phyloP scores from a whole-genome alignment of 345 rosid species.

The Pistacia integerrima region DNA sequence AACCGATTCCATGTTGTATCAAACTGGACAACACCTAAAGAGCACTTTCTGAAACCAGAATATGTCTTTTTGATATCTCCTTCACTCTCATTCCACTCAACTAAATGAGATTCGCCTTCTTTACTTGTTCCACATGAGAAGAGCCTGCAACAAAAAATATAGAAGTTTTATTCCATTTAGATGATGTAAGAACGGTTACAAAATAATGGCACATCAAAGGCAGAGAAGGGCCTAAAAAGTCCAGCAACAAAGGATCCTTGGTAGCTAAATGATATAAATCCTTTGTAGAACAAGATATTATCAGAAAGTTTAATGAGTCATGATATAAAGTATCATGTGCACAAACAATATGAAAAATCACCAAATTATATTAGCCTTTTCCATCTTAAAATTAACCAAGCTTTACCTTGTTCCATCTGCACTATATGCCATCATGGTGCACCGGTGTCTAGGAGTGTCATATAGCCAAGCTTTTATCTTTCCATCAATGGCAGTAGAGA shows the following conservation, averaged over 20 bases:
- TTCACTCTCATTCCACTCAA: conserved; percentile 77
- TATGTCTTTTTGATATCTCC: conserved; percentile 58
- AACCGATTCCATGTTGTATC: conserved; percentile 66
- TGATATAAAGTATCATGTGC: background rate
- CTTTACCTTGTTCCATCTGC: conserved; percentile 80
- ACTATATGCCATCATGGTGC: conserved; percentile 80
- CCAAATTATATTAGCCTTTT: background rate
- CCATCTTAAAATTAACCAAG: background rate
- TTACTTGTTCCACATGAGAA: conserved; percentile 77
- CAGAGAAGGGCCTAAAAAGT: conserved; percentile 1
- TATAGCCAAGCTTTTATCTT: conserved; percentile 91
- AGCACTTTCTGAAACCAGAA: conserved; percentile 58
- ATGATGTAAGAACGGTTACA: background rate
- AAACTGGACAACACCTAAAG: conserved; percentile 60
- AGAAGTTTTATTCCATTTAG: background rate
- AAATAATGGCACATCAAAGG: background rate
- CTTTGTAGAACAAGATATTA: background rate
- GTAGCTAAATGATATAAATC: too few relatives aligned
- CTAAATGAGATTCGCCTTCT: conserved; percentile 64
- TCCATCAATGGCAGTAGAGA: conserved; percentile 88
- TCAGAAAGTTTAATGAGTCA: background rate
- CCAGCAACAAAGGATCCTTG: background rate
- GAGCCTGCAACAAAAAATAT: conserved; percentile 39
- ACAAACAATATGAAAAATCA: background rate
- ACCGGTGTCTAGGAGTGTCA: conserved; percentile 83